These are phyloP conservation scores for Polyrhizophydium stewartii DNA, from an alignment of 371 early-diverging fungal species.

Conservation along the genomic window DNA sequence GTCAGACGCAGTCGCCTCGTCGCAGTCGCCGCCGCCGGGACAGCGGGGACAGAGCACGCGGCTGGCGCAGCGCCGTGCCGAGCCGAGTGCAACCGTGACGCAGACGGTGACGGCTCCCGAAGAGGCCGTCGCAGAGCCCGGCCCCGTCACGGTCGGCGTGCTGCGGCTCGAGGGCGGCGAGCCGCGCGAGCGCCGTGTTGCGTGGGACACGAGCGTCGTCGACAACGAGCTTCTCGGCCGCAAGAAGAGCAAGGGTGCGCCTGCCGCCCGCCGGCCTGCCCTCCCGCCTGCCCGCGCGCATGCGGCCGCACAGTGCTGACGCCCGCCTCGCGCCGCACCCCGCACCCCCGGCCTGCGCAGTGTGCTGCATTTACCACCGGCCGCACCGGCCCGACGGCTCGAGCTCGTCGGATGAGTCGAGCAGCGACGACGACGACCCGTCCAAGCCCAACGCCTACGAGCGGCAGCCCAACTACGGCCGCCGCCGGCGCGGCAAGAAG, in stretches of 20 bases:
- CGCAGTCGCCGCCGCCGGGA: too few relatives aligned
- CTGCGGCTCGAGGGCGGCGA: constrained; percentile 15
- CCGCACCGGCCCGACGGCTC: constrained; percentile 71
- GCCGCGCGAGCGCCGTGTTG: constrained; percentile 41
- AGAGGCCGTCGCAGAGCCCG: background rate
- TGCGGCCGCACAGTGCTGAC: background rate
- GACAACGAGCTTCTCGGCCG: constrained; percentile 82
- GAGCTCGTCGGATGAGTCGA: constrained; percentile 29
- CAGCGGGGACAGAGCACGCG: too few relatives aligned
- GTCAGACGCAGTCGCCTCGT: too few relatives aligned
- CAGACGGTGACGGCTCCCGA: background rate
- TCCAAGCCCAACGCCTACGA: constrained; percentile 24
- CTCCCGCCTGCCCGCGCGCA: background rate
- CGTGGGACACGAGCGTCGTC: constrained; percentile 78
- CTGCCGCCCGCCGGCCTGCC: background rate
- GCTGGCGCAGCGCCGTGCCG: background rate
- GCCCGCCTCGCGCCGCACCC: background rate
- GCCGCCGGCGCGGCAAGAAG: too few relatives aligned
- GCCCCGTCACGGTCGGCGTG: constrained; percentile 1
- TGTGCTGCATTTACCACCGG: constrained; percentile 84
- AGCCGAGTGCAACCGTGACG: background rate
- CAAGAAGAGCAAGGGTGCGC: constrained; percentile 79
- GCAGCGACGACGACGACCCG: constrained; percentile 33
- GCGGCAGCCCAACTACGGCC: constrained; percentile 20
- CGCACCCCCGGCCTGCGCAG: constrained; percentile 26